phyloP scores from a whole-genome alignment of 371 early-diverging fungal genomes.

The Mortierella sp. region DNA sequence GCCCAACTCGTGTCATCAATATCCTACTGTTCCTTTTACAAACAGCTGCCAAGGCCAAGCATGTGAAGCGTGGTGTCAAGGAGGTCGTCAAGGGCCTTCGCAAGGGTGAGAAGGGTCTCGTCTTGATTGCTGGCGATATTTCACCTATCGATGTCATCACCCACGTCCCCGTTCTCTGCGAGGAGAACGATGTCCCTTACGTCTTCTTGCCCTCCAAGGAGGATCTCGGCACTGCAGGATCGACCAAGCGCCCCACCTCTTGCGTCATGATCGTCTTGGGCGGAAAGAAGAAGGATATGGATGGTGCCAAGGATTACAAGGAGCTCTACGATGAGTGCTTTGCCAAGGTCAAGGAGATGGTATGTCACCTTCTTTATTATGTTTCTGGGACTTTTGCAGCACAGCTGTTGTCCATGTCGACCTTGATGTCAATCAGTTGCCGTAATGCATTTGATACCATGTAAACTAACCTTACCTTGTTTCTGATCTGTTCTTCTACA shows the following conservation, averaged over 20 bases:
- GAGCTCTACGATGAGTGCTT: constrained; percentile 86
- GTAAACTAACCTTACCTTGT: background rate
- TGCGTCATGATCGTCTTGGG: constrained; percentile 91
- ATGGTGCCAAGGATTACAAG: constrained; percentile 85
- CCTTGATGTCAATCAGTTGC: background rate
- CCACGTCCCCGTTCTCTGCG: constrained; percentile 98
- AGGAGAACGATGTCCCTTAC: constrained; percentile 96
- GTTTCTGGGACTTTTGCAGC: background rate
- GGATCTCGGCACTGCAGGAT: constrained; percentile 92
- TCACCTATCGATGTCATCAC: constrained; percentile 98
- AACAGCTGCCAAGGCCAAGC: constrained; percentile 91
- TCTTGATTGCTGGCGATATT: constrained; percentile 97
- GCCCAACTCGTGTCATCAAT: background rate
- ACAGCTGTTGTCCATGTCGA: background rate
- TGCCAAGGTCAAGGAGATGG: constrained; percentile 77
- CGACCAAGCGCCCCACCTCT: constrained; percentile 96
- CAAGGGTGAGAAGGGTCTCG: constrained; percentile 95
- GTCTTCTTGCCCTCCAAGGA: constrained; percentile 95
- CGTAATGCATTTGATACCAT: background rate
- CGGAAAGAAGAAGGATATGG: constrained; percentile 79
- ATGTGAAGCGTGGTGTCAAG: constrained; percentile 96
- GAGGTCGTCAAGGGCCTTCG: constrained; percentile 97
- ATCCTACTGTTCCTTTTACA: background rate
- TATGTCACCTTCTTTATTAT: constrained; percentile 47
- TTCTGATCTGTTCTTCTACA: background rate